These are phyloP conservation scores for Psilocybe mexicana DNA, from an alignment of 1,284 basidiomycete genomes.

Conservation along the genomic window DNA sequence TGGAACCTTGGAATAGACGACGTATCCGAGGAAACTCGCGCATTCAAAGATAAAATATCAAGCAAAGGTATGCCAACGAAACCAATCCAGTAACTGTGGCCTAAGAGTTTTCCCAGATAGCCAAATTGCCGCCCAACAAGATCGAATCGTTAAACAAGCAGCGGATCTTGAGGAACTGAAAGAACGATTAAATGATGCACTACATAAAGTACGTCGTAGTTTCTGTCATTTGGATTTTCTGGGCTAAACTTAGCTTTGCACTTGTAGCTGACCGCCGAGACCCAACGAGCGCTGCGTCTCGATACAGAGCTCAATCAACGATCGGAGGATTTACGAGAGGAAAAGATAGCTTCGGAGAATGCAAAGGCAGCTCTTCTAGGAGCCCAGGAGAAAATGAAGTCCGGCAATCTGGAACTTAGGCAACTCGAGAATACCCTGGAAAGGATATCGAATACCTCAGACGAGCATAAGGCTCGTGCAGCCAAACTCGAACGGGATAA, in stretches of 20 bases:
- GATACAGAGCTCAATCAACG: slow-evolving; percentile 50
- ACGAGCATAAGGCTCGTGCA: slow-evolving; percentile 43
- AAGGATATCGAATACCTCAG: slow-evolving; percentile 53
- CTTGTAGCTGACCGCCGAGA: slow-evolving; percentile 57
- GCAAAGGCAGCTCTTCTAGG: slow-evolving; percentile 46
- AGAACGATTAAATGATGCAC: slow-evolving; percentile 52
- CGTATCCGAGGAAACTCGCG: slow-evolving; percentile 58
- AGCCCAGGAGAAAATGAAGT: slow-evolving; percentile 51
- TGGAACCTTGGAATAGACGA: slow-evolving; percentile 60
- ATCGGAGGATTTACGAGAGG: slow-evolving; percentile 55
- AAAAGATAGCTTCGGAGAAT: slow-evolving; percentile 57
- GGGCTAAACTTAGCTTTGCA: slow-evolving; percentile 1
- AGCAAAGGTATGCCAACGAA: slow-evolving; percentile 51
- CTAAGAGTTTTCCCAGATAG: slow-evolving; percentile 41
- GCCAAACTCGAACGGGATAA: slow-evolving; percentile 58
- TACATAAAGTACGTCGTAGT: slow-evolving; percentile 53
- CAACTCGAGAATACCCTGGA: slow-evolving; percentile 64
- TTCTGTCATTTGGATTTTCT: slow-evolving; percentile 6
- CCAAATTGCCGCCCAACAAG: slow-evolving; percentile 57
- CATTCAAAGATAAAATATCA: slow-evolving; percentile 58
- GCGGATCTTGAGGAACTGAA: slow-evolving; percentile 56
- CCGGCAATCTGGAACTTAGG: slow-evolving; percentile 47
- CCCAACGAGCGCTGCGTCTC: slow-evolving; percentile 54
- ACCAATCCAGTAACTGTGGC: slow-evolving; percentile 9
- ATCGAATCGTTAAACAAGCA: slow-evolving; percentile 54